phyloP scores from a whole-genome alignment of 106 monocot species.

The Agapanthus africanus region DNA sequence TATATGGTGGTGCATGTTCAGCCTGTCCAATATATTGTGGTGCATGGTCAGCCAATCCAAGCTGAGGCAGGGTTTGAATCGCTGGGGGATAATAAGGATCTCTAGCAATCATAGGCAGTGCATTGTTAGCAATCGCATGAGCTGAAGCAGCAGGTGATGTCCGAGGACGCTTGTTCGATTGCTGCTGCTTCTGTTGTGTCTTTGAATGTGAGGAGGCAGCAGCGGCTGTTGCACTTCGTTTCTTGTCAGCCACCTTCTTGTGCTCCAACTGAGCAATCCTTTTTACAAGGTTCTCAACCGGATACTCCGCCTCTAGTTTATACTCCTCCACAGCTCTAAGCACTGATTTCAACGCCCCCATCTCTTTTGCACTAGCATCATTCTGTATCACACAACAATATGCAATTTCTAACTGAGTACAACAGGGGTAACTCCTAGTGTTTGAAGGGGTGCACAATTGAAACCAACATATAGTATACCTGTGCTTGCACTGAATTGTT shows the following conservation, averaged over 20 bases:
- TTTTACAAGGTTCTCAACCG: conserved; percentile 39
- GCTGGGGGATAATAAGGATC: neutral
- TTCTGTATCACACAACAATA: conserved; percentile 24
- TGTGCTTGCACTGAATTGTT: conserved; percentile 29
- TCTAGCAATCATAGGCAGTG: neutral
- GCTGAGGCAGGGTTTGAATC: neutral
- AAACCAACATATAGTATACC: conserved; percentile 29
- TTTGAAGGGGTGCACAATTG: neutral
- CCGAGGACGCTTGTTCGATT: conserved; percentile 1
- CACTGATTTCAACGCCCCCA: conserved; percentile 35
- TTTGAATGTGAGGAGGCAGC: neutral
- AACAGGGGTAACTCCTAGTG: neutral
- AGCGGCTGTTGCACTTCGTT: conserved; percentile 5
- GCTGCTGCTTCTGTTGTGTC: neutral
- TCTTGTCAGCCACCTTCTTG: conserved; percentile 29
- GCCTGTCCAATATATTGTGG: neutral
- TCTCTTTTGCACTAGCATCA: conserved; percentile 46
- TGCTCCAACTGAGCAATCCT: conserved; percentile 40
- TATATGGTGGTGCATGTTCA: too few relatives aligned
- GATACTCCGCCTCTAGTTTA: conserved; percentile 43
- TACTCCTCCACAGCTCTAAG: conserved; percentile 49
- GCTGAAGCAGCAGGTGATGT: conserved; percentile 3
- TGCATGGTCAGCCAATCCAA: neutral
- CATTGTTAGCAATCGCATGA: too few relatives aligned
- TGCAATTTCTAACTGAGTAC: conserved; percentile 7